A percentile compares a stretch with the other conserved stretches of the same genome.
These are phyloP conservation scores for Pichia membranifaciens DNA, from an alignment of 805 yeast genomes.

Conservation along the genomic window DNA sequence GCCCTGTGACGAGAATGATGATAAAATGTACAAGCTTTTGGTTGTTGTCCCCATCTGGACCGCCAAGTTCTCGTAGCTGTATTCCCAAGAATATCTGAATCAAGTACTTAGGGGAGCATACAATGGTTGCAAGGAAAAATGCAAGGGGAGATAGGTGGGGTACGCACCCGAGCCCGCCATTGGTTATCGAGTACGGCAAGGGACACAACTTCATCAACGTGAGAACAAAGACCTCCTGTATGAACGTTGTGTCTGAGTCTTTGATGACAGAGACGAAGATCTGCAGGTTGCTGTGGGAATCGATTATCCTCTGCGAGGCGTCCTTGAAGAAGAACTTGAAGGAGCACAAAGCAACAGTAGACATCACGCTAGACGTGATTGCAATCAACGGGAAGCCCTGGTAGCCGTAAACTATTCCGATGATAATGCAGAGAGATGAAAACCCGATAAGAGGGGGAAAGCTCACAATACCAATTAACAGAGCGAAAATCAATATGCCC, in stretches of 20 bases:
- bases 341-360: constrained; percentile 63
- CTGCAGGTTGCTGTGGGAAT: constrained; percentile 56
- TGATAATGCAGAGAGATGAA: constrained; percentile 55
- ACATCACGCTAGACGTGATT: constrained; percentile 63
- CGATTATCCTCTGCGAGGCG: constrained; percentile 56
- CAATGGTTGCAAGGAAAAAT: constrained; percentile 62
- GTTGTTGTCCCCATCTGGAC: constrained; percentile 37
- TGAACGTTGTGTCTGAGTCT: constrained; percentile 37
- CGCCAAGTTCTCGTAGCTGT: constrained; percentile 64
- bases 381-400: constrained; percentile 80
- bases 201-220: constrained; percentile 82
- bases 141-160: constrained; percentile 62
- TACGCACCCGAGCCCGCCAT: constrained; percentile 87
- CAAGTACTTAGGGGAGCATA: constrained; percentile 80
- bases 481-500: constrained; percentile 38
- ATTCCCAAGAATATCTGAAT: constrained; percentile 74
- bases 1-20: constrained; percentile 52
- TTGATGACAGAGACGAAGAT: constrained; percentile 70
- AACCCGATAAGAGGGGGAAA: constrained; percentile 92
- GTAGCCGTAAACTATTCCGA: constrained; percentile 83
- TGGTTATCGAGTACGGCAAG: constrained; percentile 84
- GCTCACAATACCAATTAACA: constrained; percentile 56
- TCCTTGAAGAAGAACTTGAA: constrained; percentile 55
- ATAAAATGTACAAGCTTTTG: constrained; percentile 56
- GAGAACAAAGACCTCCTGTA: constrained; percentile 59